A percentile compares a stretch with the other conserved stretches of the same genome.
phyloP scores from a whole-genome alignment of 2,329 filamentous ascomycete genomes.

The Davidsoniella neocaledoniae region DNA sequence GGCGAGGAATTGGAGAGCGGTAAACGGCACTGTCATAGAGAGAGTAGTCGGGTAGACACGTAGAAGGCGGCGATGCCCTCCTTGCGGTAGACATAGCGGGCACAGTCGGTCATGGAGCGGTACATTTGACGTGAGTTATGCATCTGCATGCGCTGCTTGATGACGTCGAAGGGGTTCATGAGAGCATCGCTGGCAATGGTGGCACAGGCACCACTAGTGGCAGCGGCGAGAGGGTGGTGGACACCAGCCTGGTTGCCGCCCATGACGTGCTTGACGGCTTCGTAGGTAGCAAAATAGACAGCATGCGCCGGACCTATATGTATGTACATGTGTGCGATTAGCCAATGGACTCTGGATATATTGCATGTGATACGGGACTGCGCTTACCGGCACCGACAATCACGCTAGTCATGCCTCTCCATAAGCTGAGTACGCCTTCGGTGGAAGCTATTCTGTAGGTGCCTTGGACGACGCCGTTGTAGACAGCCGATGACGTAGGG shows the following conservation, averaged over 20 bases:
- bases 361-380: constrained; percentile 17
- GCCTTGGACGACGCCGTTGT: constrained; percentile 80
- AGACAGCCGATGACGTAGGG: constrained; percentile 62
- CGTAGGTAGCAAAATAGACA: constrained; percentile 96
- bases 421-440: constrained; percentile 81
- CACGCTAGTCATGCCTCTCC: constrained; percentile 93
- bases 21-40: constrained; percentile 97
- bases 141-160: constrained; percentile 99
- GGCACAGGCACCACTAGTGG: constrained; percentile 80
- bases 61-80: constrained; percentile 91
- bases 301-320: constrained; percentile 80
- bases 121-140: constrained; percentile 82
- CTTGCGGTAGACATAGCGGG: constrained; percentile 66
- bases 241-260: constrained; percentile 76
- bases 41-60: constrained; percentile 96
- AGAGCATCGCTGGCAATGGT: constrained; percentile 95
- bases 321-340: constrained; percentile 9
- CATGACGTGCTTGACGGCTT: constrained; percentile 89
- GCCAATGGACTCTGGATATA: constrained; percentile 12
- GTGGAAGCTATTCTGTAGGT: constrained; percentile 81
- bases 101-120: constrained; percentile 73
- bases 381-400: constrained; percentile 72
- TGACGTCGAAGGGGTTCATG: constrained; percentile 99
- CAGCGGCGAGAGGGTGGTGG: constrained; percentile 86
- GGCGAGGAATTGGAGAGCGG: constrained; percentile 87